Base-by-base conservation (phyloP, 2,329 filamentous ascomycete genomes). In the Cephalotrichum gorgonifer region DNA sequence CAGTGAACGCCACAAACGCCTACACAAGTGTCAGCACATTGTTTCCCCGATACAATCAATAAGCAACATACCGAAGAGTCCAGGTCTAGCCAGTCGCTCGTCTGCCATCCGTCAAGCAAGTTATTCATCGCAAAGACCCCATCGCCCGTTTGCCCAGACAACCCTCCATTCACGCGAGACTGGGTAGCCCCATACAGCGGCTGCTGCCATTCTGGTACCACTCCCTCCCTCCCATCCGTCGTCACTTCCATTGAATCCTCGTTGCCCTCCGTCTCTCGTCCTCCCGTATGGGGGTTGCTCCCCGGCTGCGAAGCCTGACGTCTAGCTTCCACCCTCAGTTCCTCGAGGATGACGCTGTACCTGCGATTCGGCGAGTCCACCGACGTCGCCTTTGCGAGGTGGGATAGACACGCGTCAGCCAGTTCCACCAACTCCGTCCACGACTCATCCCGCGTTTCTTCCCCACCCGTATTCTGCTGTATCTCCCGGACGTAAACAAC, bases 401-500 rank as follows among this genome's bases (percentile, higher is more conserved):
- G 70, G 1, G 56, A 60, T 39, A 74, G 72, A 48, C 73, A 74
- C 27, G 60, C 59, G 14, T 72, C 69, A 1, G 73, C 71, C 3
- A 70, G 57, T 8, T 65, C 55, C 28, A 72, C 60, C 3, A 73
- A 4, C 46, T 33, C 42, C 44, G n/a, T 7, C 15, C 25, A 44
- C n/a, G 14, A 27, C 20, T 25, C 44, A 4, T 54, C 47, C 8
- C 15, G 44, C 1, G 44, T 31, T 4, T 44, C 25, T 1, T 53
- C 52, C 11, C 54, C 48, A 2, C 56, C 54, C 14, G 42, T 17
- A 20, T 53, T 56, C 38, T 57, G 65, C 54, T 76, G 73, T 15
- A 78, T 76, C 12, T 71, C 63, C 62, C 72, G 75, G 7, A 78
- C 68, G 52, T 78, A 78, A 1, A 74, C 60, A 7, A 78, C 70